A percentile compares a stretch with the other conserved stretches of the same genome.
Conservation (phyloP, 441 rosid genomes). For the Biscutella laevigata region DNA sequence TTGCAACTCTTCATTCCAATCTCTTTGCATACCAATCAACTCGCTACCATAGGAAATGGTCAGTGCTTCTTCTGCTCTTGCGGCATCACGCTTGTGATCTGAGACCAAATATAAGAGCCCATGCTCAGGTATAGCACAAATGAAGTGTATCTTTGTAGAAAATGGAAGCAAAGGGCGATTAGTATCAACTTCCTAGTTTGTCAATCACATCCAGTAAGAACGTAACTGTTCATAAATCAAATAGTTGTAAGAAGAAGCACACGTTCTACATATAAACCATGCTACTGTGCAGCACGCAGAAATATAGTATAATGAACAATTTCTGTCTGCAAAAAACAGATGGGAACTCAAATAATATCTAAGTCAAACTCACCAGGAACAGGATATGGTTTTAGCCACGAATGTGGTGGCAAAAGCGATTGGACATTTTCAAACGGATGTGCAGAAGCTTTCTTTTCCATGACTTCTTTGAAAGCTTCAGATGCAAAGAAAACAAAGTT, state of each 20-base stretch:
- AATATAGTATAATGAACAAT: not conserved
- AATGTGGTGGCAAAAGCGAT: conserved; percentile 85
- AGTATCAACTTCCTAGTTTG: not conserved
- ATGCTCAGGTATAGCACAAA: conserved; percentile 5
- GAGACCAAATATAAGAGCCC: conserved; percentile 22
- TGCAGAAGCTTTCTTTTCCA: conserved; percentile 92
- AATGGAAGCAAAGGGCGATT: not conserved
- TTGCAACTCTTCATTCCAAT: conserved; percentile 99
- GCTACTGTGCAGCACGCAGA: not conserved
- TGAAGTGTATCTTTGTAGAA: not conserved
- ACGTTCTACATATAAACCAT: not conserved
- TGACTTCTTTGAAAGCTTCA: conserved; percentile 86
- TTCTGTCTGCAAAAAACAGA: too few species aligned
- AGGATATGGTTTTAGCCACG: conserved; percentile 80
- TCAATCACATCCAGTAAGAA: conserved; percentile 9
- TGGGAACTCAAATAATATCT: not conserved
- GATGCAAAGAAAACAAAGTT: conserved; percentile 12
- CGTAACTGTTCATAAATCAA: not conserved
- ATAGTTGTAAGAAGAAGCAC: not conserved
- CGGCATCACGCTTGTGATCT: conserved; percentile 97
- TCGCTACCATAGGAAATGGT: conserved; percentile 98
- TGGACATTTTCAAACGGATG: conserved; percentile 99
- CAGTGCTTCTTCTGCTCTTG: conserved; percentile 93
- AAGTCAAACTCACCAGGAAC: conserved; percentile 65
- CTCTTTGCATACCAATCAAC: conserved; percentile 98